Conservation (phyloP, 805 yeast genomes). For the Debaryomyces hansenii region DNA sequence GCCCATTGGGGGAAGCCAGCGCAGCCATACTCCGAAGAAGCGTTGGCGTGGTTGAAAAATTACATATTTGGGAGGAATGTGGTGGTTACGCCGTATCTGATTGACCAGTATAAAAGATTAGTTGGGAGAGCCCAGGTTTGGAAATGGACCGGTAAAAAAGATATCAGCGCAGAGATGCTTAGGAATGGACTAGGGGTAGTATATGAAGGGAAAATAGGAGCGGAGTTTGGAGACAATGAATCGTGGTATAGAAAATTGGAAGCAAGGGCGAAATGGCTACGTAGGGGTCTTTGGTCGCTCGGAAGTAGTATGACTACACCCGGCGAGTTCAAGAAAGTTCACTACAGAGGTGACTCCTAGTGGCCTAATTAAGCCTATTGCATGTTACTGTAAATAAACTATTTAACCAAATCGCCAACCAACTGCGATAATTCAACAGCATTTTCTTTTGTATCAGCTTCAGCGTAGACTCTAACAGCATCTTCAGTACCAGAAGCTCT, state of each 20-base stretch:
- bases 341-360: constrained; percentile 17
- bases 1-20: constrained; percentile 93
- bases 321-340: constrained; percentile 66
- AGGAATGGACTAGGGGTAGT: constrained; percentile 80
- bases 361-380: background rate
- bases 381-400: background rate
- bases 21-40: constrained; percentile 85
- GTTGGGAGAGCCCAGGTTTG: constrained; percentile 76
- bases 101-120: constrained; percentile 88
- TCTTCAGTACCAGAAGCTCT: constrained; percentile 98
- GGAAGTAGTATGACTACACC: constrained; percentile 62
- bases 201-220: constrained; percentile 78
- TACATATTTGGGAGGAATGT: constrained; percentile 67
- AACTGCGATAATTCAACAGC: constrained; percentile 27
- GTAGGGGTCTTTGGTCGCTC: constrained; percentile 70
- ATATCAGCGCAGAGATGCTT: constrained; percentile 87
- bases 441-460: constrained; percentile 54
- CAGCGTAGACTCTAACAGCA: constrained; percentile 94
- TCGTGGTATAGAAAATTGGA: constrained; percentile 59
- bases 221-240: constrained; percentile 84
- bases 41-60: constrained; percentile 70
- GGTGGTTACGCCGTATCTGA: constrained; percentile 71
- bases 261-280: constrained; percentile 51
- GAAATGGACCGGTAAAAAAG: constrained; percentile 60
- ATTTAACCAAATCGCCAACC: constrained; percentile 28